Evolutionary conservation across 768 basidiomycete genomes (phyloP).

Genomic region (Paxillus involutus): DNA sequence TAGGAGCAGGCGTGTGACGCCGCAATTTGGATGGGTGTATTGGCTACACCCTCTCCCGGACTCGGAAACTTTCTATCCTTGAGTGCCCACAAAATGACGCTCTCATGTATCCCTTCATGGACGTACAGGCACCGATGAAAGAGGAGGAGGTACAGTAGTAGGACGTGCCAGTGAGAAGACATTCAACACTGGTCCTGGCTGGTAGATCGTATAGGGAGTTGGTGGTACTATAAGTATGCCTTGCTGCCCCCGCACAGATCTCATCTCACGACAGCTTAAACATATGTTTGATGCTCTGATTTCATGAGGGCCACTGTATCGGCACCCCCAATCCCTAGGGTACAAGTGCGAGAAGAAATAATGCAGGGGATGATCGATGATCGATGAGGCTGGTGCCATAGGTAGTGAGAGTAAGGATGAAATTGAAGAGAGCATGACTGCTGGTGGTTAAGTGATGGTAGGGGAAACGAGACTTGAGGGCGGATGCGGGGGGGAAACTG

Average conservation of each 20-base stretch:
- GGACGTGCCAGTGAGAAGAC: slow-evolving; percentile 65
- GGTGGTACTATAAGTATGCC: slow-evolving; percentile 38
- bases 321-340: neutral
- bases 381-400: neutral
- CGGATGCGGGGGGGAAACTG: too few species aligned
- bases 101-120: slow-evolving; percentile 56
- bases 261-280: slow-evolving; percentile 39
- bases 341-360: neutral
- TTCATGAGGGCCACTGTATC: slow-evolving; percentile 50
- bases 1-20: slow-evolving; percentile 19
- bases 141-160: slow-evolving; percentile 39
- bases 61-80: slow-evolving; percentile 68
- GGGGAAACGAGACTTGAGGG: neutral
- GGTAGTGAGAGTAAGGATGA: neutral
- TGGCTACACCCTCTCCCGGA: slow-evolving; percentile 56
- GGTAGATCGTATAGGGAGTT: slow-evolving; percentile 84
- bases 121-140: slow-evolving; percentile 45
- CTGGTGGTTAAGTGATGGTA: too few species aligned
- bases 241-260: neutral
- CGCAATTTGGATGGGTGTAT: slow-evolving; percentile 68
- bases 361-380: neutral
- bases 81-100: slow-evolving; percentile 84
- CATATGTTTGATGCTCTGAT: slow-evolving; percentile 39
- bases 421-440: neutral
- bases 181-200: slow-evolving; percentile 78